Conservation (phyloP, 495 filamentous ascomycete species). For the Penicillium maclennaniae region DNA sequence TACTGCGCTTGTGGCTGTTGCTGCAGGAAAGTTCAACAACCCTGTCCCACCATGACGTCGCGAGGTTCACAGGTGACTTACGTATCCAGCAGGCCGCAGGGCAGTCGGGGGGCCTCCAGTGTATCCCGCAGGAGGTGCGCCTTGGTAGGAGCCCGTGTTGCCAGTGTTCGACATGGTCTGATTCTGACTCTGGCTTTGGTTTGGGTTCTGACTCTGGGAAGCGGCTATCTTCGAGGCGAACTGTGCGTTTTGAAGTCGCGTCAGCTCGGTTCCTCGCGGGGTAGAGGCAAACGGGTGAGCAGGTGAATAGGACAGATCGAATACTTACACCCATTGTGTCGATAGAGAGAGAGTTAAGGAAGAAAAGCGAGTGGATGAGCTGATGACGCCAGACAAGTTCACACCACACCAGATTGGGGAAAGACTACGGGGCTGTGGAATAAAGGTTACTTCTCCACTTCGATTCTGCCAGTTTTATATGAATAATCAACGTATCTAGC, state of each 20-base stretch:
- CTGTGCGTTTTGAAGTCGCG: conserved; percentile 19
- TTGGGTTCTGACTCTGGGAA: not conserved
- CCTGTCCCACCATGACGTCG: conserved; percentile 22
- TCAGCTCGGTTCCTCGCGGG: not conserved
- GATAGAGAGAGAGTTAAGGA: conserved; percentile 1
- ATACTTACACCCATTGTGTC: conserved; percentile 36
- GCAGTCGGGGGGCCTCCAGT: conserved; percentile 41
- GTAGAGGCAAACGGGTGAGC: not conserved
- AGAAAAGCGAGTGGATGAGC: conserved; percentile 3
- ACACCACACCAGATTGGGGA: conserved; percentile 11
- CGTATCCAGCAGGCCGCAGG: conserved; percentile 38
- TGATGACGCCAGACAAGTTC: conserved; percentile 7
- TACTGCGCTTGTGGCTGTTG: conserved; percentile 24
- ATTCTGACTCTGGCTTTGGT: not conserved
- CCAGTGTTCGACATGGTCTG: conserved; percentile 11
- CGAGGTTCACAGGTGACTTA: conserved; percentile 26
- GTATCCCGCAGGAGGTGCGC: conserved; percentile 40
- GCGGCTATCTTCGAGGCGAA: conserved; percentile 46
- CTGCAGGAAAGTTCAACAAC: not conserved
- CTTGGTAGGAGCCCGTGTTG: conserved; percentile 31
- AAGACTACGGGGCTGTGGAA: not conserved
- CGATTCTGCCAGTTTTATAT: too few species aligned
- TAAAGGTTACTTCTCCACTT: too few species aligned
- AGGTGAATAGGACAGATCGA: not conserved
- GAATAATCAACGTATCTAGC: too few species aligned